Evolutionary conservation across 2,329 filamentous ascomycete genomes (phyloP).

Genomic region (Cercospora janseana): DNA sequence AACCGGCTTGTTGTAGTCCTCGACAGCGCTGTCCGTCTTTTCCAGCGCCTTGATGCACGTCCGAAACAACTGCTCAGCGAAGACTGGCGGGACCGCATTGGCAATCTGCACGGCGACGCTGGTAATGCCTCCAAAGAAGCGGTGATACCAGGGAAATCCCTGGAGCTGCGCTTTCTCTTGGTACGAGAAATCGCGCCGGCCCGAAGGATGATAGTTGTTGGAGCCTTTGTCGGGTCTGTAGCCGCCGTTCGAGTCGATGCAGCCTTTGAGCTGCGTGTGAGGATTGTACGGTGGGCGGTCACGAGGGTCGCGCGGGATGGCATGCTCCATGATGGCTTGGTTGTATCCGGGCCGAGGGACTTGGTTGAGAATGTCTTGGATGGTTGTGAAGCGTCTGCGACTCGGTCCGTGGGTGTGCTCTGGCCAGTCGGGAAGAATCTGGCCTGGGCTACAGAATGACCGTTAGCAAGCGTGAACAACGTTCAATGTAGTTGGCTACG

Average conservation of each 20-base stretch:
- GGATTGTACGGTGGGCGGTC: background rate
- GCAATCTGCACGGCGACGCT: constrained; percentile 65
- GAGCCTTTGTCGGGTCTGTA: background rate
- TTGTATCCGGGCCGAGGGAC: background rate
- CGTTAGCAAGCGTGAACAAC: background rate
- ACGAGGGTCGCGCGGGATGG: background rate
- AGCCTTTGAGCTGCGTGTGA: background rate
- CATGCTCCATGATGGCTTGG: background rate
- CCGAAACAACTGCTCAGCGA: constrained; percentile 21
- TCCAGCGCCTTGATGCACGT: constrained; percentile 17
- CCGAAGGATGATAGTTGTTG: constrained; percentile 63
- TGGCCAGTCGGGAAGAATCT: constrained; percentile 66
- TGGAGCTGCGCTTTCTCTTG: constrained; percentile 51
- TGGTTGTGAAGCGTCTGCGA: constrained; percentile 29
- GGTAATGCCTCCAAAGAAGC: constrained; percentile 60
- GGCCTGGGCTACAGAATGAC: constrained; percentile 61
- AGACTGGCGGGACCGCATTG: constrained; percentile 65
- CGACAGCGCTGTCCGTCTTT: constrained; percentile 18
- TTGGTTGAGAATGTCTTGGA: background rate
- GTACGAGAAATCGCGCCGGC: constrained; percentile 61
- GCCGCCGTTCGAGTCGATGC: background rate
- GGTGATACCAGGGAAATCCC: constrained; percentile 61
- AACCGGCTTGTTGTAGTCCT: constrained; percentile 1
- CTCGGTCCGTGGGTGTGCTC: constrained; percentile 35
- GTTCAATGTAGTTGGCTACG: constrained; percentile 23